Base-by-base conservation (phyloP, 208 protist species). In the Jaenimonas drosophilae region DNA sequence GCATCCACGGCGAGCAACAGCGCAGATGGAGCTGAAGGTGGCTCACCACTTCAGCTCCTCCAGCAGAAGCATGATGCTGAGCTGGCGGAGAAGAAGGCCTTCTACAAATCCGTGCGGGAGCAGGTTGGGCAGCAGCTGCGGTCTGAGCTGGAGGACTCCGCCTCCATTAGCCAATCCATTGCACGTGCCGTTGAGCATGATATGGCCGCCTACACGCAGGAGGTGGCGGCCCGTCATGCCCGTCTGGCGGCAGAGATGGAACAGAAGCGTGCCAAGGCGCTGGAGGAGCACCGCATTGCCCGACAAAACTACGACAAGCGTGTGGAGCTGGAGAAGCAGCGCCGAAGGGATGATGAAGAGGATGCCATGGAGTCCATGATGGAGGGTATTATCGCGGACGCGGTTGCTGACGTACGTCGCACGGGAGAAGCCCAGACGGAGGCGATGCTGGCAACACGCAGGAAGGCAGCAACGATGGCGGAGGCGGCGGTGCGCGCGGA, bases 161-260 rank as follows among this genome's bases (percentile, higher is more conserved):
- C n/a, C n/a, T n/a, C n/a, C n/a, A n/a, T n/a, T n/a, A n/a, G n/a
- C n/a, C n/a, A n/a, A n/a, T n/a, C n/a, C n/a, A n/a, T n/a, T n/a
- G n/a, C n/a, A n/a, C n/a, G n/a, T n/a, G 50, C 68, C 0, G 46
- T 54, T 9, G 49, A 32, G 24, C 43, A 33, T 14, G 49, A 45
- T 29, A 64, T 69, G 17, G 23, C 30, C 7, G 42, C 43, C 43
- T 48, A 65, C 28, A 42, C 83, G 6, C 42, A 61, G 11, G 59
- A 49, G 47, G 83, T 76, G 7, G 53, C 86, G n/a, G 69, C 56
- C 5, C 64, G 64, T 16, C 55, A 73, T 9, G 57, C 71, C 37
- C 33, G 66, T 29, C 54, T 75, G 54, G 41, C 46, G 24, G 42
- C 54, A 21, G 74, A 76, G 29, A 51, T 65, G 34, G 64, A 75